phyloP scores from a whole-genome alignment of 1,284 basidiomycete species.

The Ceratobasidium sp. region DNA sequence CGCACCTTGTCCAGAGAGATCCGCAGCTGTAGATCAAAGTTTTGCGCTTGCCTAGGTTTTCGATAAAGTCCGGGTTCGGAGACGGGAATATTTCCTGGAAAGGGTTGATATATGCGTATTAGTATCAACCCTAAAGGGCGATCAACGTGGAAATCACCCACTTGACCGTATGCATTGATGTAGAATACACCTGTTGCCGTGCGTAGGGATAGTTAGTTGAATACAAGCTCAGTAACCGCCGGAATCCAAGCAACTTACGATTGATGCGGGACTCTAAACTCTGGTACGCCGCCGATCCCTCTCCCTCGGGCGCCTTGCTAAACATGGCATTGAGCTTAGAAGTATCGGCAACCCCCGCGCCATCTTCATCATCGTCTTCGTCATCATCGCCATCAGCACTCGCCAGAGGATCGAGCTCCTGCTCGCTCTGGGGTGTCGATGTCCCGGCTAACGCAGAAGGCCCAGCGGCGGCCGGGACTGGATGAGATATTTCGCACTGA shows the following conservation, averaged over 20 bases:
- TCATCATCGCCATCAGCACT: conserved; percentile 49
- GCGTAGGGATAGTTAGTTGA: not conserved
- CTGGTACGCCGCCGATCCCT: conserved; percentile 63
- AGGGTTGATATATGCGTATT: conserved; percentile 21
- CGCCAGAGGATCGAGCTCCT: conserved; percentile 45
- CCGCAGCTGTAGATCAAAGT: conserved; percentile 92
- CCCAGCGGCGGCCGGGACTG: conserved; percentile 64
- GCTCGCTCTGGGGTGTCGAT: conserved; percentile 43
- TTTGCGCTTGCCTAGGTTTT: conserved; percentile 73
- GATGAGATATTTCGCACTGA: conserved; percentile 98
- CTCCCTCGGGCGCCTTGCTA: conserved; percentile 65
- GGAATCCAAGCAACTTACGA: conserved; percentile 62
- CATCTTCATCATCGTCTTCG: conserved; percentile 68
- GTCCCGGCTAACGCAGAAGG: conserved; percentile 49
- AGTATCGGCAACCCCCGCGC: conserved; percentile 56
- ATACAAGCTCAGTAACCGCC: not conserved
- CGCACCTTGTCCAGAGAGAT: conserved; percentile 90
- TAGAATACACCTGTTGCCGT: conserved; percentile 80
- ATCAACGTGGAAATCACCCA: conserved; percentile 48
- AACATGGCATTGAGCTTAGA: conserved; percentile 75
- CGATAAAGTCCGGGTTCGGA: conserved; percentile 86
- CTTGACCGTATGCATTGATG: conserved; percentile 91
- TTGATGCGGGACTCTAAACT: conserved; percentile 74
- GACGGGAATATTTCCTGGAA: conserved; percentile 83
- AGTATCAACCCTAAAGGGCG: not conserved